phyloP scores from a whole-genome alignment of 2,329 filamentous ascomycete genomes.

The Albophoma yamanashiensis region DNA sequence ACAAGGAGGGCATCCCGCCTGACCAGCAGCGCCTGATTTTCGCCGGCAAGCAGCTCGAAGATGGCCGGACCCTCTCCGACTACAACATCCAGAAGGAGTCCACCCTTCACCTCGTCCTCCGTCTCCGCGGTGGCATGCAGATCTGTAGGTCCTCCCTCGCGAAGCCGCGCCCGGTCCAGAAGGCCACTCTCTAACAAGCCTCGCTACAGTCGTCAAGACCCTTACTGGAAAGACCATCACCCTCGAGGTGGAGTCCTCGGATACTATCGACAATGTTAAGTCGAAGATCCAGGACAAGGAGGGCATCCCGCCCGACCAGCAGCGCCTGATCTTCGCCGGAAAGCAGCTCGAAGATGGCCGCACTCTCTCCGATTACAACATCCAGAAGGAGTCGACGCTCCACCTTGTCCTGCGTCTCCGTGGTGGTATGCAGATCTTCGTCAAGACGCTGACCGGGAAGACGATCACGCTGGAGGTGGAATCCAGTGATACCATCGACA shows the following conservation, averaged over 20 bases:
- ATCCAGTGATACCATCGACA: conserved; percentile 84
- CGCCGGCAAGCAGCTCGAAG: conserved; percentile 92
- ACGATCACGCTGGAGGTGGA: conserved; percentile 91
- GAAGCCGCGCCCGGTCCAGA: no score
- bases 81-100: conserved; percentile 53
- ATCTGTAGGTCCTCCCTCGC: conserved; percentile 42
- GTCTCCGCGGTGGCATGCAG: conserved; percentile 56
- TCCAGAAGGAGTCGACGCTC: conserved; percentile 58
- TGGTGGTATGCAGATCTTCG: conserved; percentile 60
- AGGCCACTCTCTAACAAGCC: neutral
- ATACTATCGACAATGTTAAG: conserved; percentile 96
- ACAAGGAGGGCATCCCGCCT: conserved; percentile 95
- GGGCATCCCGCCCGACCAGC: conserved; percentile 91
- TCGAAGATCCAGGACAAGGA: conserved; percentile 98
- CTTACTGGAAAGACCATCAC: conserved; percentile 93
- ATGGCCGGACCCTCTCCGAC: conserved; percentile 54
- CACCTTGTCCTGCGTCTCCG: conserved; percentile 66
- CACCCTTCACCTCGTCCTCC: conserved; percentile 65
- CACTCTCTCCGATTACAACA: conserved; percentile 45
- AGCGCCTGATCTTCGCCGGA: conserved; percentile 90
- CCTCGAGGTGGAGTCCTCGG: conserved; percentile 76
- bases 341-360: conserved; percentile 92
- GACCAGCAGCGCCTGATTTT: conserved; percentile 96
- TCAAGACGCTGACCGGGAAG: conserved; percentile 83
- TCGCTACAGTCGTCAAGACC: conserved; percentile 56